Evolutionary conservation across 2,329 filamentous ascomycete species (phyloP).

Genomic region (Fusarium algeriense): DNA sequence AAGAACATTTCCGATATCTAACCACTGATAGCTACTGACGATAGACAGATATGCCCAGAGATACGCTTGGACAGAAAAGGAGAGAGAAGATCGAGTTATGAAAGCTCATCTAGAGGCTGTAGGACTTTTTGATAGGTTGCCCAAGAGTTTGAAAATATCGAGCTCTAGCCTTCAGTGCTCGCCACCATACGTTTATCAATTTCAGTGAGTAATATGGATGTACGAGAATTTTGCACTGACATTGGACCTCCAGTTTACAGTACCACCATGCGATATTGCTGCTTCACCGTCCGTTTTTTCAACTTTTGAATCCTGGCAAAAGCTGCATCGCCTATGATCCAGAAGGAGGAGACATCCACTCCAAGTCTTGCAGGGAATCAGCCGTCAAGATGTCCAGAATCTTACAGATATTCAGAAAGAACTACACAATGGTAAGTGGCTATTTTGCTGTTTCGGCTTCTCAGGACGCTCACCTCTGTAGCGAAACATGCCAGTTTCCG

Average conservation of each 20-base stretch:
- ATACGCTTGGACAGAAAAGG: conserved; percentile 9
- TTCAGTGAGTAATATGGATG: background rate
- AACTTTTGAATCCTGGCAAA: conserved; percentile 10
- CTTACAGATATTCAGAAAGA: conserved; percentile 33
- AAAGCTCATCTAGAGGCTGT: conserved; percentile 12
- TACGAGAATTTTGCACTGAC: accelerated
- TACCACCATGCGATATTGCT: conserved; percentile 8
- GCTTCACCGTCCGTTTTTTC: conserved; percentile 13
- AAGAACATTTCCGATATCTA: background rate
- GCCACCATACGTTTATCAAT: conserved; percentile 16
- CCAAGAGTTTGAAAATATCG: conserved; percentile 15
- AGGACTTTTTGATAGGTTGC: background rate
- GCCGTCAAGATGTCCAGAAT: conserved; percentile 28
- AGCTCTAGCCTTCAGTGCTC: conserved; percentile 8
- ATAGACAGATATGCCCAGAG: background rate
- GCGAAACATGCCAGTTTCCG: conserved; percentile 31
- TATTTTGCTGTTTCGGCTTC: accelerated
- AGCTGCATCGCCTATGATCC: conserved; percentile 27
- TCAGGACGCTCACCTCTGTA: background rate
- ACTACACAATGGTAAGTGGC: conserved; percentile 20
- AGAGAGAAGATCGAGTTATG: conserved; percentile 14
- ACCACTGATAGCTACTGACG: background rate
- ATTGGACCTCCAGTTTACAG: background rate
- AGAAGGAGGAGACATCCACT: conserved; percentile 32
- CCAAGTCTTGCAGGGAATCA: conserved; percentile 24